Percentiles rank a stretch among this genome's conserved stretches.
Evolutionary conservation across 139 green algal genomes (phyloP).

Genomic region (Chlamydomonas sp.): DNA sequence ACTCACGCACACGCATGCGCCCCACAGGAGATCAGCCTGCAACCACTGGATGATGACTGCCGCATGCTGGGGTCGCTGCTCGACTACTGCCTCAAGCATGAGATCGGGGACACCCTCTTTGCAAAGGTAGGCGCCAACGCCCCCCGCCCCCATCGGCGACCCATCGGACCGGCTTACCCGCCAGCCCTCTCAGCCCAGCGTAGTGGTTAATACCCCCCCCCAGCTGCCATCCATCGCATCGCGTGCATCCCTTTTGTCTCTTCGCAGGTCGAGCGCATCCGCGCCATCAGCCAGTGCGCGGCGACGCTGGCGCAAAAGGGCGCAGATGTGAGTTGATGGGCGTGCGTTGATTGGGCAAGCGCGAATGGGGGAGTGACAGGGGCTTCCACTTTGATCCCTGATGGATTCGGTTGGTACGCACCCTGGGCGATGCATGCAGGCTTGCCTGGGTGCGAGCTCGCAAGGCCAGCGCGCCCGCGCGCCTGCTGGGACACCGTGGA

Average conservation of each 20-base stretch:
- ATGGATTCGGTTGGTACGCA: too few relatives aligned
- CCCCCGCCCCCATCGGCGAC: too few relatives aligned
- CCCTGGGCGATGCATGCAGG: background rate
- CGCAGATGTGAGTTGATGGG: slow-evolving; percentile 57
- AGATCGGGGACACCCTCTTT: slow-evolving; percentile 76
- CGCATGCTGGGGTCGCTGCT: slow-evolving; percentile 70
- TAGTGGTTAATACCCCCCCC: too few relatives aligned
- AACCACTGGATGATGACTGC: slow-evolving; percentile 77
- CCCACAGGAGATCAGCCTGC: slow-evolving; percentile 1
- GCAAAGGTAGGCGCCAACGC: slow-evolving; percentile 40
- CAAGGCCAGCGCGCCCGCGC: background rate
- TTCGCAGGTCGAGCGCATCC: background rate
- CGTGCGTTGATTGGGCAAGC: background rate
- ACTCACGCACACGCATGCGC: too few relatives aligned
- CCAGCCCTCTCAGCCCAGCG: too few relatives aligned
- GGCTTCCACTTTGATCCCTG: background rate
- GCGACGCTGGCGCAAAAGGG: slow-evolving; percentile 41
- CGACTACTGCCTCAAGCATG: slow-evolving; percentile 72
- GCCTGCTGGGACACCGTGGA: background rate
- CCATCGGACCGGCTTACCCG: too few relatives aligned
- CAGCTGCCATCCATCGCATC: too few relatives aligned
- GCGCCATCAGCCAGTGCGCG: slow-evolving; percentile 20
- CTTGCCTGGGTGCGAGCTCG: too few relatives aligned
- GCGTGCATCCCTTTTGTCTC: too few relatives aligned
- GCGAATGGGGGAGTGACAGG: background rate